Evolutionary conservation across 164 flowering plant genomes (phyloP).

Genomic region (Warburgia ugandensis): DNA sequence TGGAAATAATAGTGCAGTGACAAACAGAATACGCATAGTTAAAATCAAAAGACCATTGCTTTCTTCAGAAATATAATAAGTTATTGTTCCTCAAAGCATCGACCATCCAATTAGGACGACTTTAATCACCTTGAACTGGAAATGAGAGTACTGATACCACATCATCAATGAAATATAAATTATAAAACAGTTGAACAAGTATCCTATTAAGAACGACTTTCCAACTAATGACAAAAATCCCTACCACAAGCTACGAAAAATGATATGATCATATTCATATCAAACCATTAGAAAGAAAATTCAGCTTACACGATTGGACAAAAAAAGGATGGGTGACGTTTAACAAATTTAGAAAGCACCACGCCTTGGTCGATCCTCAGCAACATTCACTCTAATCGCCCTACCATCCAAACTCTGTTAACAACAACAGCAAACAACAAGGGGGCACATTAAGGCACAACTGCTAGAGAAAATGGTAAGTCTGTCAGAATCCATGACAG

Average conservation of each 20-base stretch:
- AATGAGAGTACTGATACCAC: too few relatives aligned
- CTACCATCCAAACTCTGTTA: conserved; percentile 82
- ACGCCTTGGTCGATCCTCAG: conserved; percentile 59
- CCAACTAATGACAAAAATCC: not conserved
- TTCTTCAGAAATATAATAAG: too few relatives aligned
- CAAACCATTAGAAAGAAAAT: not conserved
- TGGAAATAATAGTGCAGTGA: too few relatives aligned
- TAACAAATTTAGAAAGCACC: conserved; percentile 16
- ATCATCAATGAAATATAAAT: too few relatives aligned
- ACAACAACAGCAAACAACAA: not conserved
- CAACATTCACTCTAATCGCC: conserved; percentile 69
- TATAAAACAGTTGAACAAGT: too few relatives aligned
- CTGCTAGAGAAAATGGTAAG: not conserved
- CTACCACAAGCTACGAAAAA: not conserved
- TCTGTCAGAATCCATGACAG: not conserved
- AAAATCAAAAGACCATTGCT: too few relatives aligned
- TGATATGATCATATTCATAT: too few relatives aligned
- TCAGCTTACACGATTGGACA: not conserved
- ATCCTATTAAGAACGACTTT: not conserved
- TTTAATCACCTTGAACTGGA: too few relatives aligned
- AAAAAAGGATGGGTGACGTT: not conserved
- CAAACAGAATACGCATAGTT: too few relatives aligned
- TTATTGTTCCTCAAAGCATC: too few relatives aligned
- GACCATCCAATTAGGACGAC: too few relatives aligned
- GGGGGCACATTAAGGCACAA: not conserved